A percentile compares a stretch with the other conserved stretches of the same genome.
Evolutionary conservation across 306 rosid species (phyloP).

Genomic region (Erythrophleum fordii): DNA sequence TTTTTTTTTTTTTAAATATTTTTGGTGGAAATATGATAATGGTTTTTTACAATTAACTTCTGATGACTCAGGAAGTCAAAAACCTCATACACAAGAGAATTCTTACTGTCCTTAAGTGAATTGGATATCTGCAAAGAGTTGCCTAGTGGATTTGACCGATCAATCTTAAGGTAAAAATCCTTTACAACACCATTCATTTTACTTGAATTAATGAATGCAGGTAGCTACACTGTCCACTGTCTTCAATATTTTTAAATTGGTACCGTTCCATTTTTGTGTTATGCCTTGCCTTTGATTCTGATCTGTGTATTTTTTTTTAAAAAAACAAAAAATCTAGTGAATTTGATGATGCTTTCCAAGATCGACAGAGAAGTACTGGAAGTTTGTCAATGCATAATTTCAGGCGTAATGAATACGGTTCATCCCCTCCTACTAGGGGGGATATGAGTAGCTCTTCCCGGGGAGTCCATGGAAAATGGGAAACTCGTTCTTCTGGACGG

Average conservation of each 20-base stretch:
- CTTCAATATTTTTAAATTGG: background rate
- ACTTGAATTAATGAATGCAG: background rate
- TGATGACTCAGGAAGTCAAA: constrained; percentile 60
- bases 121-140: constrained; percentile 78
- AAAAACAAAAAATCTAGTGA: constrained; percentile 74
- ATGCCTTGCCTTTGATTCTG: constrained; percentile 35
- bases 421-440: constrained; percentile 87
- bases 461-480: constrained; percentile 84
- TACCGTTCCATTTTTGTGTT: constrained; percentile 21
- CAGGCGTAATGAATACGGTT: constrained; percentile 70
- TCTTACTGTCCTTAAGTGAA: constrained; percentile 74
- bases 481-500: constrained; percentile 72
- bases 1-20: constrained; percentile 6
- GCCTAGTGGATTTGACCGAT: constrained; percentile 77
- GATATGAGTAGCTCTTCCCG: constrained; percentile 63
- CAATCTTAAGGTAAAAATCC: constrained; percentile 64
- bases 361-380: constrained; percentile 68
- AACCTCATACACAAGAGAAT: constrained; percentile 70
- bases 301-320: background rate
- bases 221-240: background rate
- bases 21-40: background rate
- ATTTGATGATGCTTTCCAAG: constrained; percentile 67
- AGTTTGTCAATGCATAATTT: constrained; percentile 61
- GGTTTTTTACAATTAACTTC: constrained; percentile 17
- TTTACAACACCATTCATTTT: background rate